Base-by-base conservation (phyloP, 1,284 basidiomycete genomes). In the Polyporus tsugae region DNA sequence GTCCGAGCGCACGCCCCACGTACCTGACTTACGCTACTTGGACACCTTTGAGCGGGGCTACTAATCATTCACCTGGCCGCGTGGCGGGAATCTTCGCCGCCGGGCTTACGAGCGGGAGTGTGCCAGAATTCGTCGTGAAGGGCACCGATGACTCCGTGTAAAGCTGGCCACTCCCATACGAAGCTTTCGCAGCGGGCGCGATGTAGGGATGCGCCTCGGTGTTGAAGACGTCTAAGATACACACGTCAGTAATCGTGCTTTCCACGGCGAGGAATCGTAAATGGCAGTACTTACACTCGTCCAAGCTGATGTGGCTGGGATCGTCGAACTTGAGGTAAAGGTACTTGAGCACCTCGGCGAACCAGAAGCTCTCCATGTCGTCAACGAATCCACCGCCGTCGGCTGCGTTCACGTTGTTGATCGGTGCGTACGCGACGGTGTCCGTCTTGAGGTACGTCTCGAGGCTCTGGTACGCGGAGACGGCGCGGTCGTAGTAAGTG, bases 281-380 rank as follows among this genome's bases (percentile, higher is more conserved):
- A 33, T 15, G 2, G 10, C 17, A 13, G 0, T 25, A 64, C 87
- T 72, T 70, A 91, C 91, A 91, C 25, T 89, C 80, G 72, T 93
- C 89, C 22, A 93, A 80, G 69, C 85, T 88, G 77, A 90, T 87
- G 66, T 85, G 83, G 62, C 78, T 76, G 0, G 91, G 91, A 75
- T 92, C 89, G 72, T 91, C 89, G 76, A 92, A 93, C 0, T 90
- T 93, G 62, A 94, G 83, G 78, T 89, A 91, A 60, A 93, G 75
- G 75, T 93, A 93, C 77, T 93, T 93, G 77, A 93, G 78, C 55
- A 91, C 89, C 79, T 93, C 91, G 0, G 87, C 90, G 71, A 90
- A 93, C 90, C 91, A 93, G 82, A 93, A 94, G 73, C 90, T 91
- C 79, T 89, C 85, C 74, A 85, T 91, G 69, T 88, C 84, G 71